Conservation (phyloP, 1,139 yeast genomes). For the Chernovozyma aurita region DNA sequence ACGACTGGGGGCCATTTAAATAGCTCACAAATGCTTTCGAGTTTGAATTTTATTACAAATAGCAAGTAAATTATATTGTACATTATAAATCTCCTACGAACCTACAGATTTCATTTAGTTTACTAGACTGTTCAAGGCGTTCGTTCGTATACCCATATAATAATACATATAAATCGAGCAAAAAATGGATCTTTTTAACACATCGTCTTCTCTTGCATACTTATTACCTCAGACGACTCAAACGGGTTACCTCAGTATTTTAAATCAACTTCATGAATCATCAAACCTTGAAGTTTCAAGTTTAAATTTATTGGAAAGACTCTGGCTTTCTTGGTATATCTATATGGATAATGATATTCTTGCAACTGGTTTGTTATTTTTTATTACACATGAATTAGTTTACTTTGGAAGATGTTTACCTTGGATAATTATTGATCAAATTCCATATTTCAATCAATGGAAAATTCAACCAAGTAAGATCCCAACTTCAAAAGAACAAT, state of each 20-base stretch:
- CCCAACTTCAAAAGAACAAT: slow-evolving; percentile 40
- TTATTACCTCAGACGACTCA: slow-evolving; percentile 1
- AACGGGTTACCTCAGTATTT: slow-evolving; percentile 1
- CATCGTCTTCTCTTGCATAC: slow-evolving; percentile 5
- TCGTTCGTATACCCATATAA: too few species aligned
- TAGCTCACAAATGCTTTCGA: too few species aligned
- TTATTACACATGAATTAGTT: slow-evolving; percentile 37
- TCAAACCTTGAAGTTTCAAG: slow-evolving; percentile 2
- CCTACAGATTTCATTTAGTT: too few species aligned
- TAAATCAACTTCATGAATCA: slow-evolving; percentile 2
- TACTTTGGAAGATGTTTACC: slow-evolving; percentile 46
- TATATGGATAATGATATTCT: slow-evolving; percentile 40
- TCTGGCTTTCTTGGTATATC: slow-evolving; percentile 43
- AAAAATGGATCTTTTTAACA: slow-evolving; percentile 1
- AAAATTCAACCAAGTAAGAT: slow-evolving; percentile 41
- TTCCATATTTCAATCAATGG: slow-evolving; percentile 38
- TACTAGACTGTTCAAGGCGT: too few species aligned
- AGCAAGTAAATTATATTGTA: too few species aligned
- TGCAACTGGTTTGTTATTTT: slow-evolving; percentile 44
- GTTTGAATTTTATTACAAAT: too few species aligned
- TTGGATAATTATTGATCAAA: slow-evolving; percentile 42
- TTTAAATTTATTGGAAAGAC: slow-evolving; percentile 28
- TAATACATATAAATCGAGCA: too few species aligned
- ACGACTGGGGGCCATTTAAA: not conserved
- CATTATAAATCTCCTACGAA: too few species aligned